Evolutionary conservation across 352 stramenopile species (phyloP), one percentile per base, ranked within the genome.

Genomic region (Phytopythium montanum): DNA sequence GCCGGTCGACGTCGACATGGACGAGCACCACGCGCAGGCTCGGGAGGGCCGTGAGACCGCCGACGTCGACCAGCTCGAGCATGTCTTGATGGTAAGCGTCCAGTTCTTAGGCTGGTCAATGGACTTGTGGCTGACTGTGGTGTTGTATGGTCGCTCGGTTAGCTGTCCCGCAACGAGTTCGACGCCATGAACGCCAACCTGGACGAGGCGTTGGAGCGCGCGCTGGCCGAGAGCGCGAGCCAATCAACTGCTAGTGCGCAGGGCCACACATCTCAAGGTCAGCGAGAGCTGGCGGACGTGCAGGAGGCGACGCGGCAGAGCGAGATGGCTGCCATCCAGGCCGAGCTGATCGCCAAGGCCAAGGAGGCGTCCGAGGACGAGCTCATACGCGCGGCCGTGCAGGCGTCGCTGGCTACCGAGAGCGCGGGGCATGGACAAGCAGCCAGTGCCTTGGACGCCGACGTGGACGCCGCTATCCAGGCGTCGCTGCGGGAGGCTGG

Each of bases 81-180:
- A 90, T 21, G 81, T 82, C 42, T 55, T 93, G 0, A 68, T 87
- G 71, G 83, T 93, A 66, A n/a, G n/a, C 23, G 68, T 54, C 45
- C n/a, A 16, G 21, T 13, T 14, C 31, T 23, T 60, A 18, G 19
- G 19, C 42, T 12, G 42, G 48, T 33, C 18, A 16, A 51, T 58
- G 38, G 2, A 56, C 21, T 52, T 18, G 26, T 52, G 33, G 14
- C 33, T 38, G 33, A 38, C 60, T 36, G 66, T 51, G 33, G 39
- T 59, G 33, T 42, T 67, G 41, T 31, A 3, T 46, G n/a, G 14
- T 42, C 16, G 26, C 8, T 14, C 33, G 2, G n/a, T n/a, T 51
- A 94, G 85, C 59, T 85, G 44, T 91, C 80, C 41, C 73, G 82
- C 65, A 80, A 81, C 28, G 79, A 90, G 56, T 94, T 92, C 49